These are phyloP conservation scores for Incumbomyces delicatus DNA, from an alignment of 2,329 filamentous ascomycete species.

Conservation along the genomic window DNA sequence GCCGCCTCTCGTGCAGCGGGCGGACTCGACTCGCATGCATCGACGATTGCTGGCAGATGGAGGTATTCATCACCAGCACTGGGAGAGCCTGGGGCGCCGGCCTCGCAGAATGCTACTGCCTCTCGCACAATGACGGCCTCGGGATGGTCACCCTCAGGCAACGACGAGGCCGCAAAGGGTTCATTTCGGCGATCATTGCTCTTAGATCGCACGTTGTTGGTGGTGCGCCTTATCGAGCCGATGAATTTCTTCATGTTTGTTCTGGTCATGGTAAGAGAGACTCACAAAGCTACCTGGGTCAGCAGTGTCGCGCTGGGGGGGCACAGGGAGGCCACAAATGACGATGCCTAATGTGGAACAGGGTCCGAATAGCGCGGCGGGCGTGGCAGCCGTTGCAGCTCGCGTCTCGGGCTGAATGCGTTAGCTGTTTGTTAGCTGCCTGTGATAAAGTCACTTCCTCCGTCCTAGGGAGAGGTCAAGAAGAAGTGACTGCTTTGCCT, in stretches of 20 bases:
- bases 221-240: slow-evolving; percentile 5
- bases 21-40: slow-evolving; percentile 86
- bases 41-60: slow-evolving; percentile 86
- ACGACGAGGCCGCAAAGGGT: neutral
- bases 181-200: slow-evolving; percentile 1
- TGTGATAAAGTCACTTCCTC: neutral
- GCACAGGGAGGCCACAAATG: neutral
- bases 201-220: neutral
- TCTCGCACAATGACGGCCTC: slow-evolving; percentile 32
- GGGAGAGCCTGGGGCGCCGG: slow-evolving; percentile 46
- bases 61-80: slow-evolving; percentile 73
- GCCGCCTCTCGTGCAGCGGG: slow-evolving; percentile 74
- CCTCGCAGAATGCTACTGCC: slow-evolving; percentile 65
- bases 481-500: too few species aligned
- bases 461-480: neutral
- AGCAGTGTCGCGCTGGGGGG: neutral
- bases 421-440: neutral
- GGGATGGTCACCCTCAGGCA: slow-evolving; percentile 28
- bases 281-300: neutral
- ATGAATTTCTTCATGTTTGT: slow-evolving; percentile 9
- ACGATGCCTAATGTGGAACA: neutral
- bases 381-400: neutral
- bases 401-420: neutral
- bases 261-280: slow-evolving; percentile 3
- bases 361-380: neutral